Percentiles rank a stretch among this genome's conserved stretches.
phyloP scores from a whole-genome alignment of 352 stramenopile species.

The Hyaloperonospora brassicae region DNA sequence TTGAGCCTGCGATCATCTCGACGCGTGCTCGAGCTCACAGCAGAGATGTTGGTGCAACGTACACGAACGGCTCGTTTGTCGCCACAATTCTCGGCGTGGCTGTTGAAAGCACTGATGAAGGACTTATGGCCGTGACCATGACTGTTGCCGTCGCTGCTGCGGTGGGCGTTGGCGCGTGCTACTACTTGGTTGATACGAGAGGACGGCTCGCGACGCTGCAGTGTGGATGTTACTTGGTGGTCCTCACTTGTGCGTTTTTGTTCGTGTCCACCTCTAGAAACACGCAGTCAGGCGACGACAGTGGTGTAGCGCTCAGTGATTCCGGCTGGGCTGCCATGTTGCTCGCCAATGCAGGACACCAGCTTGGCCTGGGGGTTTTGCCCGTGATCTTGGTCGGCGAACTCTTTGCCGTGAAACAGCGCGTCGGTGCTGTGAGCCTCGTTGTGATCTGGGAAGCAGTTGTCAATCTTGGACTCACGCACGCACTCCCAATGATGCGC shows the following conservation, averaged over 20 bases:
- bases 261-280: slow-evolving; percentile 37
- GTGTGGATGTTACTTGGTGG: slow-evolving; percentile 50
- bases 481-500: slow-evolving; percentile 33
- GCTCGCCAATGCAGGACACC: slow-evolving; percentile 53
- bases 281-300: slow-evolving; percentile 11
- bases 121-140: slow-evolving; percentile 37
- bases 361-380: slow-evolving; percentile 53
- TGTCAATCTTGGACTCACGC: slow-evolving; percentile 32
- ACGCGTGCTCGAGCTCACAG: slow-evolving; percentile 23
- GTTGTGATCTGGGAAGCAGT: slow-evolving; percentile 55
- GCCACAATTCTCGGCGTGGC: slow-evolving; percentile 55
- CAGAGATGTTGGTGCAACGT: slow-evolving; percentile 16
- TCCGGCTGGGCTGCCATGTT: slow-evolving; percentile 51
- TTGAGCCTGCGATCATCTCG: slow-evolving; percentile 46
- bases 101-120: slow-evolving; percentile 43
- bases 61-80: slow-evolving; percentile 32
- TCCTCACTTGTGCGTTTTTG: slow-evolving; percentile 38
- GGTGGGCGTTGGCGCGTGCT: slow-evolving; percentile 43
- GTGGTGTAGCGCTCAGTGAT: slow-evolving; percentile 36
- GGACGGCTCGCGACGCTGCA: slow-evolving; percentile 46
- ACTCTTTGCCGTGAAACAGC: slow-evolving; percentile 61
- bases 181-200: slow-evolving; percentile 59
- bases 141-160: slow-evolving; percentile 36
- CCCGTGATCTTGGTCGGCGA: slow-evolving; percentile 57
- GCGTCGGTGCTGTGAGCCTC: slow-evolving; percentile 55